phyloP scores from a whole-genome alignment of 2,329 filamentous ascomycete species.

The Triangularia setosa region DNA sequence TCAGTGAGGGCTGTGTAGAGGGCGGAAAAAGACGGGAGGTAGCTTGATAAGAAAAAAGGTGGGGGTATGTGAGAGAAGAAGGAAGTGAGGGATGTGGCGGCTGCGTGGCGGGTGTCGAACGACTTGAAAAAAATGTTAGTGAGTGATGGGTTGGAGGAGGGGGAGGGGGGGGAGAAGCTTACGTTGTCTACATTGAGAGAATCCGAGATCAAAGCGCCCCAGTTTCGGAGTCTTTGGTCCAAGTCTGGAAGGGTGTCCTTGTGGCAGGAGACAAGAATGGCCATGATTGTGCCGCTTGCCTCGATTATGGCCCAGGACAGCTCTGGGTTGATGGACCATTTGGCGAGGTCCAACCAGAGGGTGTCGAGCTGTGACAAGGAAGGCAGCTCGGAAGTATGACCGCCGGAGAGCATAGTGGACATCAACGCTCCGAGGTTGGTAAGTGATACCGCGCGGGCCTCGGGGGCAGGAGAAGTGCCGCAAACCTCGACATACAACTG shows the following conservation, averaged over 20 bases:
- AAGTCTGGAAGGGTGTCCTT: background rate
- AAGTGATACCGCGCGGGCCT: constrained; percentile 46
- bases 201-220: constrained; percentile 24
- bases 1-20: constrained; percentile 78
- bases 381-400: constrained; percentile 30
- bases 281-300: constrained; percentile 43
- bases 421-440: constrained; percentile 45
- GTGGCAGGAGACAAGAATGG: constrained; percentile 28
- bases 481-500: constrained; percentile 43
- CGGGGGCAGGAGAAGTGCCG: constrained; percentile 36
- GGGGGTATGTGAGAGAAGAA: constrained; percentile 38
- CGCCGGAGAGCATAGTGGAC: constrained; percentile 36
- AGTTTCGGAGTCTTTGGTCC: constrained; percentile 16
- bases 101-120: constrained; percentile 62
- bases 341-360: constrained; percentile 37
- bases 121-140: constrained; percentile 38
- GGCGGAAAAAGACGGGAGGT: constrained; percentile 57
- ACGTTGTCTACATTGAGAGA: constrained; percentile 25
- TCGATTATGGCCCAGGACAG: constrained; percentile 48
- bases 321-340: constrained; percentile 40
- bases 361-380: constrained; percentile 32
- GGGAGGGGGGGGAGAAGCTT: background rate
- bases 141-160: constrained; percentile 27
- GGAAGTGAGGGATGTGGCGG: constrained; percentile 50
- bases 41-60: constrained; percentile 27